These are phyloP conservation scores for Cyphellophora attinorum DNA, from an alignment of 2,329 filamentous ascomycete species.

Conservation along the genomic window DNA sequence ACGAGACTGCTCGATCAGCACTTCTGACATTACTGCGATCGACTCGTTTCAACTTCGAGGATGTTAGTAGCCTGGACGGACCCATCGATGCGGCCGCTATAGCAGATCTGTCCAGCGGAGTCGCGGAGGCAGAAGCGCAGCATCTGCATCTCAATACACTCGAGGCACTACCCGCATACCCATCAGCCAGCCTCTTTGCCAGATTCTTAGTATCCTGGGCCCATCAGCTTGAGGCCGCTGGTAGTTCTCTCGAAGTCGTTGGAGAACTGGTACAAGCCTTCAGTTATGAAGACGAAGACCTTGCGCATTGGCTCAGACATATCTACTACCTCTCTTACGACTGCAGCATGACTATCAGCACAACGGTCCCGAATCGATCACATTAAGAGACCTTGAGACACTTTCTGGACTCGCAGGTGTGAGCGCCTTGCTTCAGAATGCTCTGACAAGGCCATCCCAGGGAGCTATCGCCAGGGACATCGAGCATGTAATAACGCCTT, in stretches of 20 bases:
- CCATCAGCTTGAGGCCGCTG: conserved; percentile 49
- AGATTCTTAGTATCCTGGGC: conserved; percentile 53
- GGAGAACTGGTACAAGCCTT: conserved; percentile 49
- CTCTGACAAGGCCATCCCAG: conserved; percentile 13
- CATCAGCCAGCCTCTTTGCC: conserved; percentile 21
- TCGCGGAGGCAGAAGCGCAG: conserved; percentile 29
- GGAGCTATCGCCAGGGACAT: conserved; percentile 42
- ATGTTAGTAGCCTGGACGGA: conserved; percentile 5
- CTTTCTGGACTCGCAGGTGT: conserved; percentile 43
- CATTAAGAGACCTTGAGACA: conserved; percentile 43
- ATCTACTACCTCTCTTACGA: conserved; percentile 48
- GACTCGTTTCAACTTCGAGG: conserved; percentile 25
- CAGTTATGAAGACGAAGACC: conserved; percentile 39
- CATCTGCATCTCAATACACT: conserved; percentile 18
- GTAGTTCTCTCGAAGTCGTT: conserved; percentile 47
- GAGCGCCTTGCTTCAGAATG: conserved; percentile 42
- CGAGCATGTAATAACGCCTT: conserved; percentile 50
- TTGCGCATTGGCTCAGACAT: conserved; percentile 53
- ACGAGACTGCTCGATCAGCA: conserved; percentile 33
- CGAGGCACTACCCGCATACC: neutral
- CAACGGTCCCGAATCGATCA: conserved; percentile 31
- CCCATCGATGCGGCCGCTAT: neutral
- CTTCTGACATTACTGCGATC: conserved; percentile 8
- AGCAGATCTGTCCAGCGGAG: neutral
- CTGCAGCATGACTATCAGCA: conserved; percentile 56